These are phyloP conservation scores for Teratosphaeria viscida DNA, from an alignment of 2,329 filamentous ascomycete species.

Conservation along the genomic window DNA sequence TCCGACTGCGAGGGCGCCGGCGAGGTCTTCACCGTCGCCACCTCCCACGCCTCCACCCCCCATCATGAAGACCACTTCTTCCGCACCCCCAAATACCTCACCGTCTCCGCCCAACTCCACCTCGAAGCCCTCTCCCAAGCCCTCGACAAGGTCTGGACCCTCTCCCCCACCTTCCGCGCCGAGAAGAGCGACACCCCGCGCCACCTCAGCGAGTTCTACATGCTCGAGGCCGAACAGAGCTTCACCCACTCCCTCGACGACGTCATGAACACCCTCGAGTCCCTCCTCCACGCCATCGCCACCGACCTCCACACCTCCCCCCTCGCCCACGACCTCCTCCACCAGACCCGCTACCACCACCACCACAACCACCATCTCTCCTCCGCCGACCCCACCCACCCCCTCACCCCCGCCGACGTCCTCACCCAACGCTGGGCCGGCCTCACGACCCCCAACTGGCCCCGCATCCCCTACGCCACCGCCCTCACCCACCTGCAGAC, in stretches of 20 bases:
- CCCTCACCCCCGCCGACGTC: slow-evolving; percentile 34
- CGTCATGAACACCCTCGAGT: slow-evolving; percentile 72
- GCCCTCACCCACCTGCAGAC: slow-evolving; percentile 60
- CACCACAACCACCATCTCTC: slow-evolving; percentile 1
- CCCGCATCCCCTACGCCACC: slow-evolving; percentile 70
- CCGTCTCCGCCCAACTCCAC: slow-evolving; percentile 89
- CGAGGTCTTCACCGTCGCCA: slow-evolving; percentile 69
- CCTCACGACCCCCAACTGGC: slow-evolving; percentile 63
- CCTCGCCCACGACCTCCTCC: slow-evolving; percentile 46
- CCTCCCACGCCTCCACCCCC: slow-evolving; percentile 24
- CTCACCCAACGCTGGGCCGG: slow-evolving; percentile 64
- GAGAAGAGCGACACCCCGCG: slow-evolving; percentile 88
- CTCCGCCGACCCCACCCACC: slow-evolving; percentile 17
- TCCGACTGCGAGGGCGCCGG: slow-evolving; percentile 96
- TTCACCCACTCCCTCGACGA: slow-evolving; percentile 60
- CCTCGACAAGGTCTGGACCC: slow-evolving; percentile 81
- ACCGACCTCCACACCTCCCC: slow-evolving; percentile 39
- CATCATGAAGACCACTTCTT: slow-evolving; percentile 53
- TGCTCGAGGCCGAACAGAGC: slow-evolving; percentile 86
- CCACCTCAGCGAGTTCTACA: slow-evolving; percentile 96
- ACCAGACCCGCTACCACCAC: not conserved
- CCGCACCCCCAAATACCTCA: slow-evolving; percentile 79
- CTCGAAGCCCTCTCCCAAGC: slow-evolving; percentile 85
- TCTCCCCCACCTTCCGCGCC: slow-evolving; percentile 88
- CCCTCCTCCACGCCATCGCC: slow-evolving; percentile 56